Conservation (phyloP, 805 yeast species). For the Kuraishia hungarica region DNA sequence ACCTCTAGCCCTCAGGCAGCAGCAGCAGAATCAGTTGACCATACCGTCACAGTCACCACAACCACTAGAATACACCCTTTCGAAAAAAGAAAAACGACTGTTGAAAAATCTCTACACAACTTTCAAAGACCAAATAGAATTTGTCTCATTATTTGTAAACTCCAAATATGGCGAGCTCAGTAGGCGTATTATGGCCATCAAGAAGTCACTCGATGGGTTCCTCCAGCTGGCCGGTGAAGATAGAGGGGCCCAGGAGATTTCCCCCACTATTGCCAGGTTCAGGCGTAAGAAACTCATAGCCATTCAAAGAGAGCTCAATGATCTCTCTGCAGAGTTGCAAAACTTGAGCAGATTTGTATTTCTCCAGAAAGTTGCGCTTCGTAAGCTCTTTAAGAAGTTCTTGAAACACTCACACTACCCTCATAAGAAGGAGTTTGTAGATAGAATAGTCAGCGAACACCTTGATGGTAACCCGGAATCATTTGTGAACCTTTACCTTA, state of each 20-base stretch:
- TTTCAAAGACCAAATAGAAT: constrained; percentile 52
- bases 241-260: constrained; percentile 1
- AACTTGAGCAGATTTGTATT: constrained; percentile 62
- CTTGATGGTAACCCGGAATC: constrained; percentile 35
- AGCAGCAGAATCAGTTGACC: constrained; percentile 10
- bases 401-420: constrained; percentile 31
- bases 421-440: constrained; percentile 22
- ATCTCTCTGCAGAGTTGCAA: constrained; percentile 44
- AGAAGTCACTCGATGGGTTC: constrained; percentile 15
- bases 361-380: constrained; percentile 65
- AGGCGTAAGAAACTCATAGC: constrained; percentile 13
- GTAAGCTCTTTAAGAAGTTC: constrained; percentile 68
- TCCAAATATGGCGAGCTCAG: constrained; percentile 65
- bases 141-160: constrained; percentile 51
- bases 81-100: constrained; percentile 4
- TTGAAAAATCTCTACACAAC: constrained; percentile 28
- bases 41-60: neutral
- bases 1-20: neutral
- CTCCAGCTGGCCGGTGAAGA: constrained; percentile 11
- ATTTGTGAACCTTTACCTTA: constrained; percentile 52
- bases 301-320: constrained; percentile 28
- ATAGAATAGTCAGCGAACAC: constrained; percentile 20
- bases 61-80: neutral
- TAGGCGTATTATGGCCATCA: constrained; percentile 28
- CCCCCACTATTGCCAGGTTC: constrained; percentile 9